Base-by-base conservation (phyloP, 2,329 filamentous ascomycete genomes). In the Fusarium burgessii region DNA sequence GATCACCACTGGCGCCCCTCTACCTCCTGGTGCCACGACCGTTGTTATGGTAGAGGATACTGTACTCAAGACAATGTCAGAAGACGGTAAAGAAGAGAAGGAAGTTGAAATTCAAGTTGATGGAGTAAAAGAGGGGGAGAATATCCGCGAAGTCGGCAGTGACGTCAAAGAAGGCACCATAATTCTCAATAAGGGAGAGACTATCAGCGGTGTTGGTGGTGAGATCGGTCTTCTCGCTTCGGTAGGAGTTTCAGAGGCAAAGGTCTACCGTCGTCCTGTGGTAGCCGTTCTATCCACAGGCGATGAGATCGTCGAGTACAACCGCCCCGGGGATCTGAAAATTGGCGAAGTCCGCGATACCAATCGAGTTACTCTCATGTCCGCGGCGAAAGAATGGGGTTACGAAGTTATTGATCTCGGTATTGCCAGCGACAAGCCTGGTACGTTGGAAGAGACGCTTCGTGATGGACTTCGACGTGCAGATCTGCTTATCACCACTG, bases 1-100 rank as follows among this genome's bases (percentile, higher is more conserved):
- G 49, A 97, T 99, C 74, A 99, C 96, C 0, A 99, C 96, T 0
- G 96, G 96, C 1, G 96, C 96, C 9, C 95, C 96, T 14, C 83
- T 99, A 1, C 96, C 96, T 2, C 90, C 91, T 0, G 94, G 95
- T 1, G 94, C 96, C 4, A 97, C 93, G 29, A 92, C 95, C 1
- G 95, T 99, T 8, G 91, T 98, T 49, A 98, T 82, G 82, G 96
- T 99, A 1, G 96, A 99, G 82, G 96, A 98, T 77, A 99, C 96
- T 0, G 82, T 91, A 2, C 84, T 99, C 7, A 89, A 88, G 66
- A 90, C 88, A 3, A 90, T 89, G 80, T 96, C 94, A 0, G 90
- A 92, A 0, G 93, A 97, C 73, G 93, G 91, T 0, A 86, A 86
- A 54, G 96, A 99, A 81, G 96, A 99, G 80, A 91, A 91, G 51